Evolutionary conservation across 805 yeast species (phyloP), one percentile per base, ranked within the genome.

Genomic region (Priceomyces castillae): DNA sequence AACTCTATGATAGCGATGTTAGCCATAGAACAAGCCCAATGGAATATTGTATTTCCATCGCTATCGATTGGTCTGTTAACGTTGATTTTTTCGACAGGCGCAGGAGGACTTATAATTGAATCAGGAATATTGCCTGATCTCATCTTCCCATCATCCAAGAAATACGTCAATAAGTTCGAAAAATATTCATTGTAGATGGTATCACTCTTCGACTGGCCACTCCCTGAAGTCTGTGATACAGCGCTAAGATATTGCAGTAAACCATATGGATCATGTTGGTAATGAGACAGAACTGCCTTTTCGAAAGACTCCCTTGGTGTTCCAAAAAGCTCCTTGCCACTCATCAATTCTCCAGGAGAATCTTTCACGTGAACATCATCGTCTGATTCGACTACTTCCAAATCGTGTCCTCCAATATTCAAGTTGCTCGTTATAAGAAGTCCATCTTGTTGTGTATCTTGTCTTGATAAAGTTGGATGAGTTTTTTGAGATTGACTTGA

Each of bases 11-110:
- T 72, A 2, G 80, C 69, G 1, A 83, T 65, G 45, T 88, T 80
- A 0, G 95, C 98, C 61, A 94, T 74, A 0, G 97, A 87, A 12
- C 97, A 82, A 3, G 97, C 95, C 95, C 98, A 87, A 64, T 94
- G 99, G 44, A 94, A 73, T 0, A 96, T 89, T 0, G 96, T 85
- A 58, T 94, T 94, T 0, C 98, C 97, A 45, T 84, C 80, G 53
- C 87, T 95, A 64, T 95, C 99, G 36, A 95, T 86, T 1, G 97
- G 83, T 26, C 89, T 87, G 56, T 89, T 94, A 40, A 90, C 72
- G 46, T 80, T 77, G 30, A 87, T 79, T 52, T 80, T 78, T n/a
- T 57, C 49, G 2, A 67, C 45, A 7, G 76, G 75, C 30, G 69
- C 65, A 1, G 92, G 90, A 4, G 86, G 85, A 40, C 71, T 64